Evolutionary conservation across 192 early-diverging fungal genomes (phyloP).

Genomic region (Dispira parvispora): DNA sequence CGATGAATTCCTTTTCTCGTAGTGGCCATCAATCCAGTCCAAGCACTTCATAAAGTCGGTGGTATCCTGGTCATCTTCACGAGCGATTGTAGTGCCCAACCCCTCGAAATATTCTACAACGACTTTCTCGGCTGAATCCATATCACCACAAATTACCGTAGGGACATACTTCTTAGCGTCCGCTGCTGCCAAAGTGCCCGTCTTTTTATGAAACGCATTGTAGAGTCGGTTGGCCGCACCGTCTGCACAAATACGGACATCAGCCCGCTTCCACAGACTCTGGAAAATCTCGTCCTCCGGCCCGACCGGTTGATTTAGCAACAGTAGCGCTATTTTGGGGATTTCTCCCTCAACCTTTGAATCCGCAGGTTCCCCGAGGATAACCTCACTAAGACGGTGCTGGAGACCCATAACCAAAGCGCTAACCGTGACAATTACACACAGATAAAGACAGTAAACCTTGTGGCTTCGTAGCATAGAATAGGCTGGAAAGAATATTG

Average conservation of each 20-base stretch:
- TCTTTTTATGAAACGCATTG: constrained; percentile 29
- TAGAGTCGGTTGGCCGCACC: constrained; percentile 82
- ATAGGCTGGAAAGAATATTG: no score
- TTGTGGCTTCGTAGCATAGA: no score
- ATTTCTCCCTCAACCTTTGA: no score
- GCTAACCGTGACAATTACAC: no score
- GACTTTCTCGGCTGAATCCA: constrained; percentile 56
- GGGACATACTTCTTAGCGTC: constrained; percentile 36
- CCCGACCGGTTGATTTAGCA: constrained; percentile 60
- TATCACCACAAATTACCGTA: constrained; percentile 65
- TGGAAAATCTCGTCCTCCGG: constrained; percentile 18
- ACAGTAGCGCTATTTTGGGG: constrained; percentile 29
- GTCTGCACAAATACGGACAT: constrained; percentile 57
- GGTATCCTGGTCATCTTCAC: constrained; percentile 29
- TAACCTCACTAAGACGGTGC: no score
- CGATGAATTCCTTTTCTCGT: constrained; percentile 7
- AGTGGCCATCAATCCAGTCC: constrained; percentile 18
- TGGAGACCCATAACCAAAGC: no score
- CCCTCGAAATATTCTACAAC: constrained; percentile 50
- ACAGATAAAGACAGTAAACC: no score
- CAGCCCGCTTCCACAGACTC: constrained; percentile 23
- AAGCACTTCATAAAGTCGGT: constrained; percentile 92
- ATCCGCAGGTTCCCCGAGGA: no score
- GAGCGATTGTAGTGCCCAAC: constrained; percentile 35
- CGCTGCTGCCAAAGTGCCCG: constrained; percentile 12